Base-by-base conservation (phyloP, 805 yeast species). In the Ogataea nakhonphanomensis region DNA sequence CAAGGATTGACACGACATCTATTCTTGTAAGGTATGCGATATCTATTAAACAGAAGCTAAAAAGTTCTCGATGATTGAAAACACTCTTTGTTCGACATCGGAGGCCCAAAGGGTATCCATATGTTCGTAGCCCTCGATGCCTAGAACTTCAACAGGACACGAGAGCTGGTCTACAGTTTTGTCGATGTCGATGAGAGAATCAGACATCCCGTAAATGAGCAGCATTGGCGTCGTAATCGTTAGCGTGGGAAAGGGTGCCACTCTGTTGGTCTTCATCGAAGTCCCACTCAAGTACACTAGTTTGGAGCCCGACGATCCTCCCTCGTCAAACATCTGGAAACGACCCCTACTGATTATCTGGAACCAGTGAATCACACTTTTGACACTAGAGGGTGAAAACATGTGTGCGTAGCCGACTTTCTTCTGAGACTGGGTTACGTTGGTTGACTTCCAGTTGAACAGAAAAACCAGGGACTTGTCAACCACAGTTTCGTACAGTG, bases 71-170 rank as follows among this genome's bases (percentile, higher is more conserved):
- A 58, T 53, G 20, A 35, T 43, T 2, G 25, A 23, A 35, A 74
- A 67, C 1, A 78, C 79, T 23, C 62, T 48, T 1, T 57, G 48
- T 21, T 69, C 75, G 1, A 84, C 86, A 38, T 80, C 78, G 8
- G 71, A 62, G 8, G 95, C 95, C 98, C 98, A 90, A 11, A 90
- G 64, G 41, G 91, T 76, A 57, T 91, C 98, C 56, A 90, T 67
- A 62, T 90, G 98, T 62, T 90, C 98, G 60, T 89, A 88, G n/a
- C 66, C 66, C 0, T 66, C 70, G 0, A 89, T 74, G 2, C 81
- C 78, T 10, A 78, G 65, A 1, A 43, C 36, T 17, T 61, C 53
- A 8, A 46, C 43, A 8, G 46, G 41, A 29, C 62, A 48, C 0
- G 96, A 95, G 27, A 91, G 66, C 49, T 84, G 85, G 6, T 66